Evolutionary conservation across 306 rosid species (phyloP).

Genomic region (Trichosanthes cucumerina): DNA sequence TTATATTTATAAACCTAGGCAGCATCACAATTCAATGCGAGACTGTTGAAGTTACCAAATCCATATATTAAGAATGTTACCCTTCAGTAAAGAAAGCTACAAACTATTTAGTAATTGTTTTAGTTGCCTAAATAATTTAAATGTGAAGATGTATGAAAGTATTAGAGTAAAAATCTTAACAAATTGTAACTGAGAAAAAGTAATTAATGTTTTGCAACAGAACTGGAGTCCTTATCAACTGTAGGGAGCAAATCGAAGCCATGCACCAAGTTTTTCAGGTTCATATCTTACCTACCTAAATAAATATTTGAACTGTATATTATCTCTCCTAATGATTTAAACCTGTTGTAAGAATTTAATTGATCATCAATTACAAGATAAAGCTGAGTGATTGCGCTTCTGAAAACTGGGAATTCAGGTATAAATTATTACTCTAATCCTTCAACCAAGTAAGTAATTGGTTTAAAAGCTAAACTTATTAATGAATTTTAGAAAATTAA

Average conservation of each 20-base stretch:
- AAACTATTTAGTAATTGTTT: conserved; percentile 5
- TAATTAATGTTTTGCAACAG: conserved; percentile 92
- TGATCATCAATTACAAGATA: conserved; percentile 21
- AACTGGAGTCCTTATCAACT: conserved; percentile 76
- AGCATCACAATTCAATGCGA: background rate
- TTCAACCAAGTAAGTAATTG: conserved; percentile 4
- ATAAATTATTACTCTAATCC: conserved; percentile 27
- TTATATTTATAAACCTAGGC: background rate
- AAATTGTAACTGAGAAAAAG: conserved; percentile 52
- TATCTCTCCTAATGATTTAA: conserved; percentile 15
- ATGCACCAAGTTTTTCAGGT: conserved; percentile 99
- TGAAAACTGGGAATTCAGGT: conserved; percentile 53
- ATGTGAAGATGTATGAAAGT: conserved; percentile 1
- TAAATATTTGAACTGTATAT: conserved; percentile 27
- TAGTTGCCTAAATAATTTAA: conserved; percentile 1
- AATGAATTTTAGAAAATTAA: background rate
- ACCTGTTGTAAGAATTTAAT: conserved; percentile 22
- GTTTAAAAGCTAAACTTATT: background rate
- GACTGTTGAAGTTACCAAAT: background rate
- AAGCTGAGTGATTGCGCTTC: conserved; percentile 23
- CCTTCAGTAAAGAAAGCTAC: background rate
- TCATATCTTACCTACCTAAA: conserved; percentile 62
- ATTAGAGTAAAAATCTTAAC: conserved; percentile 39
- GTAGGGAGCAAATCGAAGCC: conserved; percentile 99
- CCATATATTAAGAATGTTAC: background rate